phyloP scores from a whole-genome alignment of 78 protist genomes.

The Tieghemostelium lacteum region DNA sequence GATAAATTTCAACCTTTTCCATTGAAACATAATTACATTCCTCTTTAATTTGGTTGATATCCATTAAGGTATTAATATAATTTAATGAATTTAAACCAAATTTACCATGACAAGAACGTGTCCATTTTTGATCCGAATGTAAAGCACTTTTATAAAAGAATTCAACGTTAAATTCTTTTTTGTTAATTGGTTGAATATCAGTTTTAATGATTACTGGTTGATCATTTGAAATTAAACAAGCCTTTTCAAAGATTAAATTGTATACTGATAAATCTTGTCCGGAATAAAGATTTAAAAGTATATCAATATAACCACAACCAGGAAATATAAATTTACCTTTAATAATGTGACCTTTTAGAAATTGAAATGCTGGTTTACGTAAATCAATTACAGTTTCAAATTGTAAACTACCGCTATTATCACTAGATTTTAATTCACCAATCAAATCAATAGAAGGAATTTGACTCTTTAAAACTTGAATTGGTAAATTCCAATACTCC shows the following conservation, averaged over 20 bases:
- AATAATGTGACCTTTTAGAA: constrained; percentile 52
- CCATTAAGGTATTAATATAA: not conserved
- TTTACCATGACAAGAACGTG: constrained; percentile 38
- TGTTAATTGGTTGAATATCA: not conserved
- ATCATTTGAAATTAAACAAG: too few relatives aligned
- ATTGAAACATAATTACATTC: constrained; percentile 8
- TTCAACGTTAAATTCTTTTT: constrained; percentile 56
- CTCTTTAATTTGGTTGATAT: not conserved
- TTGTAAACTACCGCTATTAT: not conserved
- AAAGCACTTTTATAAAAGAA: constrained; percentile 15
- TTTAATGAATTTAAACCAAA: not conserved
- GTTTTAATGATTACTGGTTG: too few relatives aligned
- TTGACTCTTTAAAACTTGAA: constrained; percentile 41
- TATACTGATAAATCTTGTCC: constrained; percentile 33
- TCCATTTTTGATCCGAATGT: constrained; percentile 50
- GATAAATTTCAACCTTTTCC: constrained; percentile 19
- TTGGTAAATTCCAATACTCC: too few relatives aligned
- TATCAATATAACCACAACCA: constrained; percentile 31
- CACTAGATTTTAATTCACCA: not conserved
- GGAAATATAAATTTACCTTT: constrained; percentile 17
- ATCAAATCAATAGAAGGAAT: constrained; percentile 1
- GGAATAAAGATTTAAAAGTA: not conserved
- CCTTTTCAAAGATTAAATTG: constrained; percentile 44
- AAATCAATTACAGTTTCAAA: constrained; percentile 29
- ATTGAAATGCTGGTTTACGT: constrained; percentile 6